A percentile compares a stretch with the other conserved stretches of the same genome.
phyloP scores from a whole-genome alignment of 495 filamentous ascomycete genomes.

The Arthonia radiata region DNA sequence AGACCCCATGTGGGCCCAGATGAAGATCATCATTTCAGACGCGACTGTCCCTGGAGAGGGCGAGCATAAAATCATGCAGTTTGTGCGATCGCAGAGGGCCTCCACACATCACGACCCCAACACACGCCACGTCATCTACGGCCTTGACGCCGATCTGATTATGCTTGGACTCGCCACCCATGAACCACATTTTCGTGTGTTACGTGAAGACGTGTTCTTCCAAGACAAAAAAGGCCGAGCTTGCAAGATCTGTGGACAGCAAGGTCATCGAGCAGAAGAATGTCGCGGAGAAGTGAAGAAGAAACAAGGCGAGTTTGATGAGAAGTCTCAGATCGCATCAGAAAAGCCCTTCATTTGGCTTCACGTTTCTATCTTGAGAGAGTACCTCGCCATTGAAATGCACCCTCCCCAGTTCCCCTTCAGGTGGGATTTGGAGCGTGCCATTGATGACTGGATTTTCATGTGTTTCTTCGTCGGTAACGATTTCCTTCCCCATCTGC shows the following conservation, averaged over 20 bases:
- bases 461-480: conserved; percentile 99
- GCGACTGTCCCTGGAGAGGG: conserved; percentile 93
- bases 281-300: conserved; percentile 66
- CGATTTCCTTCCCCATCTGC: conserved; percentile 92
- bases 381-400: conserved; percentile 82
- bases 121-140: conserved; percentile 87
- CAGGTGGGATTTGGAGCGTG: conserved; percentile 71
- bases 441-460: conserved; percentile 99
- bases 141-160: conserved; percentile 83
- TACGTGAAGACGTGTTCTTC: conserved; percentile 92
- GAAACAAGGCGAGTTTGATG: conserved; percentile 63
- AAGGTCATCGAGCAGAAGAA: conserved; percentile 61
- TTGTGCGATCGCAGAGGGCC: conserved; percentile 75
- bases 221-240: conserved; percentile 57
- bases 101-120: conserved; percentile 88
- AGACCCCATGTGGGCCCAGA: conserved; percentile 81
- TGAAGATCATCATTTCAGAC: conserved; percentile 97
- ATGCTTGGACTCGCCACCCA: conserved; percentile 96
- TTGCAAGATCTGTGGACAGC: conserved; percentile 73
- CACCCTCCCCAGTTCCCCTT: conserved; percentile 56
- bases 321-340: conserved; percentile 54
- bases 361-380: conserved; percentile 70
- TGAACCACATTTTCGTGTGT: conserved; percentile 88
- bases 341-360: conserved; percentile 96
- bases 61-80: conserved; percentile 99